Evolutionary conservation across 495 filamentous ascomycete genomes (phyloP).

Genomic region (Amphirosellinia nigrospora): DNA sequence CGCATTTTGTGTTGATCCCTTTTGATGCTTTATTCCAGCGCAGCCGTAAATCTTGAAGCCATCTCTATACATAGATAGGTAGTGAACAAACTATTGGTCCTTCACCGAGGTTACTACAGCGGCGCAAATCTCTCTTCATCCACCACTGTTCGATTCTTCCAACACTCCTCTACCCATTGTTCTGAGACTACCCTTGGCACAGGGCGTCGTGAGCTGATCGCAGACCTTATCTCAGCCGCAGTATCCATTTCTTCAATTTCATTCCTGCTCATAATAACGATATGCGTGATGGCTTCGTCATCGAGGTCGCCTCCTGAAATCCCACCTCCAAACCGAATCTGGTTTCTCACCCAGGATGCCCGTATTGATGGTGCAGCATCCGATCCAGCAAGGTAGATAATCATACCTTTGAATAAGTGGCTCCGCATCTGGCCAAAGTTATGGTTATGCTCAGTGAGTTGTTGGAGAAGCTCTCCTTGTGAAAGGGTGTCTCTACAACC

Average conservation of each 20-base stretch:
- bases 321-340: conserved; percentile 70
- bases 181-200: conserved; percentile 74
- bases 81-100: neutral
- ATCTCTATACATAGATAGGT: neutral
- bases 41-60: neutral
- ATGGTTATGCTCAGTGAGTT: conserved; percentile 64
- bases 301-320: conserved; percentile 51
- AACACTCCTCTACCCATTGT: conserved; percentile 80
- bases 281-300: conserved; percentile 66
- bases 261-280: conserved; percentile 56
- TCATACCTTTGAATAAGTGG: conserved; percentile 70
- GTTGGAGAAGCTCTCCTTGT: conserved; percentile 52
- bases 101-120: conserved; percentile 7
- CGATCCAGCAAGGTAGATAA: conserved; percentile 58
- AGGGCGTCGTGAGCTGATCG: conserved; percentile 50
- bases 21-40: no score
- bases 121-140: conserved; percentile 76
- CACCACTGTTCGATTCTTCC: conserved; percentile 76
- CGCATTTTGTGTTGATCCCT: neutral
- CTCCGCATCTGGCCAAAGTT: conserved; percentile 57
- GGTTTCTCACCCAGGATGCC: conserved; percentile 47
- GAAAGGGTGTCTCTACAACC: conserved; percentile 34
- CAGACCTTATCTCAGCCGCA: conserved; percentile 51
- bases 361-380: conserved; percentile 29
- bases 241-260: conserved; percentile 42